Conservation (phyloP, 1,284 basidiomycete genomes). For the Leucocoprinus gongylophorus region DNA sequence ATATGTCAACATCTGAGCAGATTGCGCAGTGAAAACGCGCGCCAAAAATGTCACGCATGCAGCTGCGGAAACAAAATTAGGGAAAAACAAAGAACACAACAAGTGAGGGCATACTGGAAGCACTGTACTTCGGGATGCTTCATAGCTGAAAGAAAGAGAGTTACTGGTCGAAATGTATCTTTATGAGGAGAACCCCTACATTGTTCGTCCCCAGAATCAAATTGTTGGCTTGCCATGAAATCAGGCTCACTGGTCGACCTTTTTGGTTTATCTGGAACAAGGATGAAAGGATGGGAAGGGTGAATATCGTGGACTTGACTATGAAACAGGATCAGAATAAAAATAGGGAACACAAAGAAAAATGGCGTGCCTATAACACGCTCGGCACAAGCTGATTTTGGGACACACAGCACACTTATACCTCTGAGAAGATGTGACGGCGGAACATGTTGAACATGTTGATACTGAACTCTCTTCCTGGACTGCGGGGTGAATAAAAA, state of each 20-base stretch:
- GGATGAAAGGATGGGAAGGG: constrained; percentile 78
- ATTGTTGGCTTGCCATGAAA: constrained; percentile 23
- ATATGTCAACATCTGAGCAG: constrained; percentile 79
- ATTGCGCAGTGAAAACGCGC: constrained; percentile 87
- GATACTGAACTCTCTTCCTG: constrained; percentile 59
- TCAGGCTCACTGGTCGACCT: constrained; percentile 39
- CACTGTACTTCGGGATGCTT: constrained; percentile 68
- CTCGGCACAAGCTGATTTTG: constrained; percentile 73
- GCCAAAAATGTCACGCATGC: constrained; percentile 81
- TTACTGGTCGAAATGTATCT: not conserved
- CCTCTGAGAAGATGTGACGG: constrained; percentile 50
- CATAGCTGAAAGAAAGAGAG: constrained; percentile 40
- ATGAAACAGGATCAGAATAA: not conserved
- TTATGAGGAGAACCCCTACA: constrained; percentile 38
- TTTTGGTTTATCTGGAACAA: constrained; percentile 57
- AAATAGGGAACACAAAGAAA: constrained; percentile 16
- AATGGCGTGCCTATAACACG: constrained; percentile 60
- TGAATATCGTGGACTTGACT: constrained; percentile 85
- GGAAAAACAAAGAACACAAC: constrained; percentile 1
- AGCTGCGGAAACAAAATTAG: constrained; percentile 41
- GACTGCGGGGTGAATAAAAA: constrained; percentile 35
- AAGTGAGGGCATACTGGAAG: constrained; percentile 55
- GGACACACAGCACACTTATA: constrained; percentile 82
- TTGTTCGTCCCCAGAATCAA: constrained; percentile 48
- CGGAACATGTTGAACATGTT: constrained; percentile 74